Evolutionary conservation across 1,284 basidiomycete species (phyloP).

Genomic region (Ganoderma sinense): DNA sequence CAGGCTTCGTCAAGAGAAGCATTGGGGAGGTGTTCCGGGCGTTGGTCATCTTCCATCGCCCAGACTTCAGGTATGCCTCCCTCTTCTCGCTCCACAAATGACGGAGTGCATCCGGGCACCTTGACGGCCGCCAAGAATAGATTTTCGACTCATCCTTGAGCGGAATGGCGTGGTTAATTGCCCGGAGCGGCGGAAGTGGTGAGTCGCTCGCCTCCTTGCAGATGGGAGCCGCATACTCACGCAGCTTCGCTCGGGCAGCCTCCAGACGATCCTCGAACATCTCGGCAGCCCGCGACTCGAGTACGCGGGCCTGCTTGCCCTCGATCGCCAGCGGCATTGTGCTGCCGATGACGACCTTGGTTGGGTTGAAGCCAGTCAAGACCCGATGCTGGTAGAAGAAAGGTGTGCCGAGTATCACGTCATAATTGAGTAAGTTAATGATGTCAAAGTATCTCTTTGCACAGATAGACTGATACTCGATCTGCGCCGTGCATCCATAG

Average conservation of each 20-base stretch:
- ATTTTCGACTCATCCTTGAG: constrained; percentile 42
- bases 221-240: constrained; percentile 33
- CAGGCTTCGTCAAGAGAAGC: constrained; percentile 12
- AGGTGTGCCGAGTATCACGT: not conserved
- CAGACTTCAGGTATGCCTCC: constrained; percentile 34
- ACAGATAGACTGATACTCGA: constrained; percentile 40
- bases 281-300: constrained; percentile 27
- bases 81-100: constrained; percentile 38
- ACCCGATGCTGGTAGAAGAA: not conserved
- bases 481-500: not conserved
- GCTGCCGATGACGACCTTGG: not conserved
- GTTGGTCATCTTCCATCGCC: not conserved
- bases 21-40: constrained; percentile 6
- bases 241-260: constrained; percentile 17
- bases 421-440: constrained; percentile 3
- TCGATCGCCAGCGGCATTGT: constrained; percentile 6
- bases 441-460: constrained; percentile 33
- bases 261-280: constrained; percentile 27
- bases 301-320: constrained; percentile 17
- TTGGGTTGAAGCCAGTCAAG: not conserved
- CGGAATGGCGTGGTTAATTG: constrained; percentile 47
- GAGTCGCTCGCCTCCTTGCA: constrained; percentile 38
- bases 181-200: constrained; percentile 40
- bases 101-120: constrained; percentile 40
- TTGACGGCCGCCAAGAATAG: constrained; percentile 40